Evolutionary conservation across 78 protist species (phyloP), one percentile per base, ranked within the genome.

Genomic region (Polysphondylium violaceum): DNA sequence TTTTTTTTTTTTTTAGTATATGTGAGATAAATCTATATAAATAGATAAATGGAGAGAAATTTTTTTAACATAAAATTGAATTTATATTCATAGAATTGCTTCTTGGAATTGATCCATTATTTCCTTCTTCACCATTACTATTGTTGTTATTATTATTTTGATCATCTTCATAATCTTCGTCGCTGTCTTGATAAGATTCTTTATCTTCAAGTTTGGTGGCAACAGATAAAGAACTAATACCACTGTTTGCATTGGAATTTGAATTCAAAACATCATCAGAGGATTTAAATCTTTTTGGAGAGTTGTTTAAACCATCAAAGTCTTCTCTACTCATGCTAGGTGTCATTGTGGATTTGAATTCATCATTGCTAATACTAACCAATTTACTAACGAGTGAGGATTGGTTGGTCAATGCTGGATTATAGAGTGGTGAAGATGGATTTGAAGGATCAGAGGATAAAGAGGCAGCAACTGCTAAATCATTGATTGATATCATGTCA

Each of bases 61-160:
- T n/a, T n/a, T n/a, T n/a, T 64, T 36, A 71, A 50, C 77, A 71
- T 38, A 71, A 51, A 47, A 71, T 71, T 8, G 77, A 71, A 71
- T 71, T 71, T 21, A 71, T 71, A 33, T 71, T 71, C 77, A 71
- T 71, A 8, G 77, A 71, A 38, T 38, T 71, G 23, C 56, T 8
- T 19, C 4, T 61, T 31, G 69, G 33, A 61, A 8, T 31, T 61
- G 40, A 8, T 31, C 17, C 36, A 61, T 33, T 19, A 8, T 38
- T 25, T 64, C 38, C 21, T 31, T 68, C 41, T 27, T 38, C 44
- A 47, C 9, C n/a, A 27, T 50, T 25, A 41, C 25, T 68, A 68
- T 50, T 44, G 23, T 68, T 50, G 44, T 43, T n/a, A 44, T 23
- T 40, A 43, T 2, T 14, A 43, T n/a, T 9, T 5, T 29, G 21